Conservation (phyloP, 208 protist genomes). For the Crithidia fasciculata region DNA sequence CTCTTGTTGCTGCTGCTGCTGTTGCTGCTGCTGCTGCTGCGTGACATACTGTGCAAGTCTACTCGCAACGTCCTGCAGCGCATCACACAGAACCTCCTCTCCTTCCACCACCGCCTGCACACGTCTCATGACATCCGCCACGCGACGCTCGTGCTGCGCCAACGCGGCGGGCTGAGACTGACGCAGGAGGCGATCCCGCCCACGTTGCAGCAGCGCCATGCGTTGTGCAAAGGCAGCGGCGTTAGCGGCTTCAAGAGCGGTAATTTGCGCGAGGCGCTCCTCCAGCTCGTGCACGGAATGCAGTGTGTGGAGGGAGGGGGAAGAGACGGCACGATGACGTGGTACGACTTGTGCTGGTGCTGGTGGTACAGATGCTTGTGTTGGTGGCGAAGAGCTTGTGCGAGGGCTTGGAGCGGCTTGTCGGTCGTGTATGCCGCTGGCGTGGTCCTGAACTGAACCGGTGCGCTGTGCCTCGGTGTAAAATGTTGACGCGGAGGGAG, state of each 20-base stretch:
- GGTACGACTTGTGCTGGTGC: not conserved
- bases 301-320: not conserved
- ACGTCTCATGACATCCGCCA: not conserved
- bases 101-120: conserved; percentile 33
- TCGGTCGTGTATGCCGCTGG: not conserved
- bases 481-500: not conserved
- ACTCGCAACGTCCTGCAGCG: conserved; percentile 3
- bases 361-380: not conserved
- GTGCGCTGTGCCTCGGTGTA: not conserved
- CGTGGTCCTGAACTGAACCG: not conserved
- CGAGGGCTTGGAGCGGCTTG: too few species aligned
- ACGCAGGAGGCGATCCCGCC: conserved; percentile 15
- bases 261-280: conserved; percentile 23
- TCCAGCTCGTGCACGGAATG: conserved; percentile 27
- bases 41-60: not conserved
- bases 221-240: conserved; percentile 19
- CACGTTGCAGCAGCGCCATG: conserved; percentile 21
- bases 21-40: not conserved
- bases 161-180: not conserved
- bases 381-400: too few species aligned
- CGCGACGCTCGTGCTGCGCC: conserved; percentile 3
- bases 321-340: not conserved
- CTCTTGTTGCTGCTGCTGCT: too few species aligned
- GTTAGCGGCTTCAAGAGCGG: conserved; percentile 25
- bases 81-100: conserved; percentile 14